Base-by-base conservation (phyloP, 2,329 filamentous ascomycete genomes). In the Stagonosporopsis chrysanthemi region DNA sequence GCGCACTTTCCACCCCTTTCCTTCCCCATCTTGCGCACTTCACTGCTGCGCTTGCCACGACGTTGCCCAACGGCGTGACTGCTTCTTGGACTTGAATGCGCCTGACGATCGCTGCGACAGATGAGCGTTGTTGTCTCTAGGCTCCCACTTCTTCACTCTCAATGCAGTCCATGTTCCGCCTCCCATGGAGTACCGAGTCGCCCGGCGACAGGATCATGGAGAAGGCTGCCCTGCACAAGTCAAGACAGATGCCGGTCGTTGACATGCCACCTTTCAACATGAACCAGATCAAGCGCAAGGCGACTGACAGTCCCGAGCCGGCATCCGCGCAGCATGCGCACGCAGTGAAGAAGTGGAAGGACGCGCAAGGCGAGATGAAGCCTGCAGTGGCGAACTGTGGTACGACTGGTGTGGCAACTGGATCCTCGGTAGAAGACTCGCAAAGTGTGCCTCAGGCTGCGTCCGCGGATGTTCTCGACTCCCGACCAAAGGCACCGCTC, bases 251-350 rank as follows among this genome's bases (percentile, higher is more conserved):
- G 63, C 78, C 80, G 17, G 75, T 79, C 53, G 74, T 81, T 66
- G 79, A 81, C 56, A 79, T 82, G 53, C 75, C 80, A 36, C 53
- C 63, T 46, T 71, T 77, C 64, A 56, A 48, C 15, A 71, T 81
- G 64, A 81, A 79, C 62, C 81, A 82, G 66, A 75, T 86, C 69
- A 88, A 88, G 80, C 82, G 86, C 61, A 87, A 87, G 74, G 79
- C 82, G 52, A 80, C 80, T 29, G 79, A 80, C 61, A 84, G 81
- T 62, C 75, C 78, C 41, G 80, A 81, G 65, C 72, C 72, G 15
- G 61, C 67, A 49, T 61, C 69, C 45, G 48, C 65, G 31, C 69
- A 72, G 58, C 67, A 66, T 62, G 69, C 68, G 57, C 72, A 75
- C 52, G 68, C 74, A 45, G 69, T 75, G 58, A 76, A 77, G 73